Evolutionary conservation across 345 rosid genomes (phyloP).

Genomic region (Eucalyptus sp.): DNA sequence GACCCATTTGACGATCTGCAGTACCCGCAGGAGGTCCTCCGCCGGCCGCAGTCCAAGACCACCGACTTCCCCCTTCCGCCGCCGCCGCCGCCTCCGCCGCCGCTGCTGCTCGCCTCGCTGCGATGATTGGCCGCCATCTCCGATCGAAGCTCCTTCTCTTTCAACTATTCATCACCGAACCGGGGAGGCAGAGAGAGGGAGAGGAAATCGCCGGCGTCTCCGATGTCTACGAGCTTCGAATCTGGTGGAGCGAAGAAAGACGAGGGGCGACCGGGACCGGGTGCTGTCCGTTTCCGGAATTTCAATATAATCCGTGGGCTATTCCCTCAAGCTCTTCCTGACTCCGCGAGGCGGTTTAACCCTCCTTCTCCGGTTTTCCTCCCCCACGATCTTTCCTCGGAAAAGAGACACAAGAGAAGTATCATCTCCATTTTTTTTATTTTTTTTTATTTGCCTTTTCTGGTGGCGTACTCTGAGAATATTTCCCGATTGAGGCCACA

Average conservation of each 20-base stretch:
- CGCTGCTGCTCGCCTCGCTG: slow-evolving; percentile 70
- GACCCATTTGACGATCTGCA: slow-evolving; percentile 43
- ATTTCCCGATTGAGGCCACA: background rate
- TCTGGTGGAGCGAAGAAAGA: background rate
- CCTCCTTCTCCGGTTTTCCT: background rate
- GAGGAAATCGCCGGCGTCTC: background rate
- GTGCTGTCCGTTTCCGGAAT: background rate
- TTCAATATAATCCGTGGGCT: background rate
- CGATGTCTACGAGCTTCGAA: background rate
- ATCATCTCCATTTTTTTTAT: background rate
- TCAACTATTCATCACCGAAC: background rate
- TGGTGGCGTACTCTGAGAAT: background rate
- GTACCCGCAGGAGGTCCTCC: slow-evolving; percentile 57
- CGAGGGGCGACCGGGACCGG: background rate
- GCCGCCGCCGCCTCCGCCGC: background rate
- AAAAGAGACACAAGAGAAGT: background rate
- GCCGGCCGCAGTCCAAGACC: slow-evolving; percentile 47
- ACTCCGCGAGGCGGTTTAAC: too few relatives aligned
- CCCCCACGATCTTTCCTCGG: background rate
- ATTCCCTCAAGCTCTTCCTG: background rate
- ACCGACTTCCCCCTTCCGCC: slow-evolving; percentile 36
- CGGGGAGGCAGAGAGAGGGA: background rate
- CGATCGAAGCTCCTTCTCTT: background rate
- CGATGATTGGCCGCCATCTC: slow-evolving; percentile 27
- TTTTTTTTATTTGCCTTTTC: background rate